A percentile compares a stretch with the other conserved stretches of the same genome.
Conservation (phyloP, 306 rosid species). For the Adenanthera pavonina region DNA sequence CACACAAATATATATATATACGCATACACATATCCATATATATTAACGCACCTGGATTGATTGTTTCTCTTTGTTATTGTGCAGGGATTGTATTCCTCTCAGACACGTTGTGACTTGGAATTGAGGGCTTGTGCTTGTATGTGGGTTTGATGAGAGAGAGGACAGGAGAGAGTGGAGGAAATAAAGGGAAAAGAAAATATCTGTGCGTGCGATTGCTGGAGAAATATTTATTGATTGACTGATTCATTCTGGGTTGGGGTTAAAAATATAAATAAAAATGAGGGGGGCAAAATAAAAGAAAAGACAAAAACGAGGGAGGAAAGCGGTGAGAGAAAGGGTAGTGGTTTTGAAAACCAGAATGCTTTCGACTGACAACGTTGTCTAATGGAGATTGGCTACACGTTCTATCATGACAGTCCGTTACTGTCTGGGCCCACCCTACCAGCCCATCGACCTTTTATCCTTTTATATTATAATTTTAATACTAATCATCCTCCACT, state of each 20-base stretch:
- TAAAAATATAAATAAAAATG: not conserved
- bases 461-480: not conserved
- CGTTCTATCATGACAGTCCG: constrained; percentile 14
- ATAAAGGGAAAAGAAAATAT: not conserved
- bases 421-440: constrained; percentile 28
- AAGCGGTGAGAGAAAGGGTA: not conserved
- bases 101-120: not conserved
- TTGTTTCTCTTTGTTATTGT: not conserved
- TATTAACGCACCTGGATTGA: not conserved
- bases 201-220: not conserved
- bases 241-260: not conserved
- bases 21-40: not conserved
- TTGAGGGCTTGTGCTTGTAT: not conserved
- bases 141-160: too few species aligned
- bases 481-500: not conserved
- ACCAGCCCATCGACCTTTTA: too few species aligned
- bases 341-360: constrained; percentile 54
- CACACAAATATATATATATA: not conserved
- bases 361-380: constrained; percentile 64
- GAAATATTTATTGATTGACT: not conserved
- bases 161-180: too few species aligned
- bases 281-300: not conserved
- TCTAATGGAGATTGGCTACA: constrained; percentile 55
- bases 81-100: not conserved
- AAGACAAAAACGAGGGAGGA: not conserved